Evolutionary conservation across 768 basidiomycete genomes (phyloP), one percentile per base, ranked within the genome.

Genomic region (Cystoderma amianthinum): DNA sequence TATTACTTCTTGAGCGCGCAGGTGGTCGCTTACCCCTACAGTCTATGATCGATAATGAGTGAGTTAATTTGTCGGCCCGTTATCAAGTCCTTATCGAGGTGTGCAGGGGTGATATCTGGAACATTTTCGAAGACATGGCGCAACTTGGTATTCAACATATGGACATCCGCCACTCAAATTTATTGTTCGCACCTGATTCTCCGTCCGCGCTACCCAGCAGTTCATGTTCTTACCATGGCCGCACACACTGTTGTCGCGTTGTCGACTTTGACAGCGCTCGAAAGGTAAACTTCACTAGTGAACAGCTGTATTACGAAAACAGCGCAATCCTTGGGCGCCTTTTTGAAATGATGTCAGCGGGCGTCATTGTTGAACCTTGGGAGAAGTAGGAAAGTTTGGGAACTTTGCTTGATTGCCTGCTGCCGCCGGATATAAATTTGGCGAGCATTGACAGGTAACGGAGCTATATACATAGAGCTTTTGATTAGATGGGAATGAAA

Each of bases 141-240:
- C 44, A 41, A 28, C 47, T 54, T 3, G 53, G 53, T 16, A 48
- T 54, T 15, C 44, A 54, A 22, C 53, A 54, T 28, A 48, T 43
- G 3, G 53, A 54, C 42, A 54, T 52, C 40, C 46, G 53, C 3
- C 50, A 52, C 30, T 48, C 53, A 25, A 49, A 54, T 39, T 48
- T 54, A 24, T 40, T 54, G 15, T 32, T 39, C n/a, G 42, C 48
- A 15, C 48, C 51, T 12, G 25, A 13, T 21, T 17, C 36, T 5
- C 2, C 37, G 12, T 28, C 25, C 7, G 25, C 21, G 21, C 19
- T 47, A 32, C 40, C 45, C 2, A 42, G 44, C 3, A 24, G 32
- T 10, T 13, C 36, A 5, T 54, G 50, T 35, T 47, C 50, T 2
- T 45, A 48, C 25, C 53, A 55, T 33, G 21, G 42, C 18, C 41